Percentiles rank a stretch among this genome's conserved stretches.
phyloP scores from a whole-genome alignment of 2,329 filamentous ascomycete species.

The Sarocladium oryzae region DNA sequence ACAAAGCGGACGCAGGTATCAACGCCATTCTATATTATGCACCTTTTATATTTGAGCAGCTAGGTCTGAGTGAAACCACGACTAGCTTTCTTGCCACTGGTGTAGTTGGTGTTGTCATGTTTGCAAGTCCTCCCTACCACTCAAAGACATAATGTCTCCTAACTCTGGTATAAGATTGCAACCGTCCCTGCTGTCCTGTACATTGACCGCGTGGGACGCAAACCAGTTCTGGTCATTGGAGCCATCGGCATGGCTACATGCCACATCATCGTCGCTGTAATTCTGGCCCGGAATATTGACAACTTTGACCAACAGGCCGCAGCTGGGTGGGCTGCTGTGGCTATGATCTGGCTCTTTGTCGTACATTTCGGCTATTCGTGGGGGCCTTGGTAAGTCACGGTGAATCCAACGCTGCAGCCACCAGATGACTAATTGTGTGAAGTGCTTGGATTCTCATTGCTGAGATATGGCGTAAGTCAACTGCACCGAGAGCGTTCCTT shows the following conservation, averaged over 20 bases:
- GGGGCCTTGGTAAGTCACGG: no score
- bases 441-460: slow-evolving; percentile 68
- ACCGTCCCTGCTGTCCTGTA: slow-evolving; percentile 62
- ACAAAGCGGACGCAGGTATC: no score
- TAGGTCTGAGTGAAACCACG: slow-evolving; percentile 49
- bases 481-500: no score
- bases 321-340: slow-evolving; percentile 64
- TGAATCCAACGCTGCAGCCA: no score
- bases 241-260: slow-evolving; percentile 64
- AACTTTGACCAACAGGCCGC: slow-evolving; percentile 46
- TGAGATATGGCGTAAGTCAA: slow-evolving; percentile 74
- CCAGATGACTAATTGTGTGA: no score
- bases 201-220: slow-evolving; percentile 59
- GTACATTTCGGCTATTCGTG: slow-evolving; percentile 70
- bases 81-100: slow-evolving; percentile 60
- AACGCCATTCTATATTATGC: slow-evolving; percentile 65
- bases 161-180: no score
- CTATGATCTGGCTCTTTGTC: slow-evolving; percentile 69
- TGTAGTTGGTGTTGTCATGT: slow-evolving; percentile 66
- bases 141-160: no score
- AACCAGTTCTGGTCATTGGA: slow-evolving; percentile 55
- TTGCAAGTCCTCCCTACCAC: no score
- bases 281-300: slow-evolving; percentile 57
- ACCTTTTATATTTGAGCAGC: slow-evolving; percentile 60
- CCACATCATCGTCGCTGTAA: slow-evolving; percentile 65